A percentile compares a stretch with the other conserved stretches of the same genome.
phyloP scores from a whole-genome alignment of 83 land plant species.

The Larix sibirica region DNA sequence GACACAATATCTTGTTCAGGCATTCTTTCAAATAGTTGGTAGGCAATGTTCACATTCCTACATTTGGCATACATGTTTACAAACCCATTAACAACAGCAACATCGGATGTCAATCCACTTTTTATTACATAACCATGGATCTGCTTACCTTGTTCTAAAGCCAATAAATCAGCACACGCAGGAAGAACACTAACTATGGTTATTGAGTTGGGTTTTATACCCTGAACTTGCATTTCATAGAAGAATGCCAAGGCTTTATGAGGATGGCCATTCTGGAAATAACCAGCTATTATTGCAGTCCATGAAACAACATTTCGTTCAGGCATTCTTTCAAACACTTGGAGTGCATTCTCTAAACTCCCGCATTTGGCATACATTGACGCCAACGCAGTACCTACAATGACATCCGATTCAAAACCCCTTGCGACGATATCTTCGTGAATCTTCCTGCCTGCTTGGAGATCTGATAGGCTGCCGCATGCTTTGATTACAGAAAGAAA shows the following conservation, averaged over 20 bases:
- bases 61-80: too few relatives aligned
- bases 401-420: slow-evolving; percentile 44
- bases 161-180: too few relatives aligned
- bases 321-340: slow-evolving; percentile 25
- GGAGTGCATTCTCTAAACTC: slow-evolving; percentile 27
- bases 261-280: slow-evolving; percentile 27
- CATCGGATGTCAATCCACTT: too few relatives aligned
- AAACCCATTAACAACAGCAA: too few relatives aligned
- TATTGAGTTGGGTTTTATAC: too few relatives aligned
- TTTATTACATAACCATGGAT: too few relatives aligned
- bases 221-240: slow-evolving; percentile 29
- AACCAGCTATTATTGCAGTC: slow-evolving; percentile 63
- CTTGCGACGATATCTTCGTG: slow-evolving; percentile 42
- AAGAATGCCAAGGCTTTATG: slow-evolving; percentile 56
- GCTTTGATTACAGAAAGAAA: slow-evolving; percentile 52
- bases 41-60: too few relatives aligned
- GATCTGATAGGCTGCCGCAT: slow-evolving; percentile 25
- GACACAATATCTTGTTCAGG: too few relatives aligned
- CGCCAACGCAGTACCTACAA: slow-evolving; percentile 53
- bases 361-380: slow-evolving; percentile 55
- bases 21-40: too few relatives aligned
- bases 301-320: slow-evolving; percentile 51
- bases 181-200: too few relatives aligned
- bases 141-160: too few relatives aligned
- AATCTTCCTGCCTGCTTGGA: slow-evolving; percentile 34